Base-by-base conservation (phyloP, 345 rosid genomes). In the Eucalyptus viminalis region DNA sequence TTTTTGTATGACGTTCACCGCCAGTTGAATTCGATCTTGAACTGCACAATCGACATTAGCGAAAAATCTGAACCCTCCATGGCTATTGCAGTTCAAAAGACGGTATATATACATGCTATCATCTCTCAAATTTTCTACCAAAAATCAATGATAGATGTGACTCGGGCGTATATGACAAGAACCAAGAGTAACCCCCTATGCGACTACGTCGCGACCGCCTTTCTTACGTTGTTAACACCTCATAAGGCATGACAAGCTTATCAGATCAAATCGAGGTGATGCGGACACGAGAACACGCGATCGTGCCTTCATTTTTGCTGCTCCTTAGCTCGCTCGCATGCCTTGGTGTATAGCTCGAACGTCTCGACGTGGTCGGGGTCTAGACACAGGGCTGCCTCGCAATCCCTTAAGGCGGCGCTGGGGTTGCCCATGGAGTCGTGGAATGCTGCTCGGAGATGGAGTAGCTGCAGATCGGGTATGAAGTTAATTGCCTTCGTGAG, bases 321-420 rank as follows among this genome's bases (percentile, higher is more conserved):
- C 88, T 93, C 93, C 87, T 91, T 90, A 58, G 90, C 87, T 65
- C 60, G 89, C 44, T 95, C 95, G 89, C 88, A 90, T 53, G 95
- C 94, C 92, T 89, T 96, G 22, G 90, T 91, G 88, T 94, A 95
- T 53, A 98, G 95, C 29, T 96, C 97, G 14, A 94, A 90, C n/a
- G 98, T 92, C 86, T 96, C 98, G 7, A 88, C 17, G 50, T 95
- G 97, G 88, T 81, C 86, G 31, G 97, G 96, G 86, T 98, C 99
- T 86, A 97, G 95, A 89, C 99, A 95, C 34, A 98, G 95, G 40
- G 99, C 99, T 88, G 99, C 99, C 94, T 96, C 99, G 88, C 98
- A 97, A 89, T 98, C 99, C 93, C 94, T 94, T 27, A 94, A 14
- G 5, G 99, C 92, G 49, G 94, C 92, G 24, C 89, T 72, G 87